phyloP scores from a whole-genome alignment of 108 stramenopile species.

The Aurantiochytrium sp. region DNA sequence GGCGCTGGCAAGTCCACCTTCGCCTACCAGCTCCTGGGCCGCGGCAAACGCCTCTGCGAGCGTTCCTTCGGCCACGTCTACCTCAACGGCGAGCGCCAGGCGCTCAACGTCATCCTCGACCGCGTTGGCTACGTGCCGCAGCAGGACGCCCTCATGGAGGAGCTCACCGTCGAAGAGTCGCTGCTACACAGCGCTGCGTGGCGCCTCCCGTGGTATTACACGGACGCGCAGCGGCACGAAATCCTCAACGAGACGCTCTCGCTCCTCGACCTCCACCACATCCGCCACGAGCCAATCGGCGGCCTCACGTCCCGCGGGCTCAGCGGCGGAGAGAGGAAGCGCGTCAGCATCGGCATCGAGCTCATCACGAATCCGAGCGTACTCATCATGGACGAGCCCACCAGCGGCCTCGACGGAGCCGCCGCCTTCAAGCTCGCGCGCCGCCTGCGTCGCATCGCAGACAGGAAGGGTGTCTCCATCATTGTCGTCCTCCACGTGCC shows the following conservation, averaged over 20 bases:
- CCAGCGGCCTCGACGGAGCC: slow-evolving; percentile 69
- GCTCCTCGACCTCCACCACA: slow-evolving; percentile 4
- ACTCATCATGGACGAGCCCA: slow-evolving; percentile 74
- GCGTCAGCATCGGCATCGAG: slow-evolving; percentile 72
- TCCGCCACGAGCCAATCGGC: neutral
- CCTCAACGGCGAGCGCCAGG: slow-evolving; percentile 51
- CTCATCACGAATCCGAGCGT: slow-evolving; percentile 65
- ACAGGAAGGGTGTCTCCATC: slow-evolving; percentile 57
- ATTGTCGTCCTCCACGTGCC: slow-evolving; percentile 72
- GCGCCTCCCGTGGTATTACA: slow-evolving; percentile 50
- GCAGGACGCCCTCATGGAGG: slow-evolving; percentile 65
- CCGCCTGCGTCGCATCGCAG: slow-evolving; percentile 52
- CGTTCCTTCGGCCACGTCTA: slow-evolving; percentile 33
- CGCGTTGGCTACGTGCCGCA: slow-evolving; percentile 64
- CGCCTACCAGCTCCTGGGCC: neutral
- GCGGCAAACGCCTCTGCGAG: neutral
- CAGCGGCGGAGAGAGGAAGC: slow-evolving; percentile 75
- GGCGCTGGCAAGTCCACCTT: slow-evolving; percentile 29
- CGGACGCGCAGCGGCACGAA: neutral
- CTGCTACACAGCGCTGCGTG: slow-evolving; percentile 66
- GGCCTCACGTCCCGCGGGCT: slow-evolving; percentile 19
- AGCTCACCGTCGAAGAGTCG: slow-evolving; percentile 71
- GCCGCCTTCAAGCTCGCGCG: slow-evolving; percentile 62
- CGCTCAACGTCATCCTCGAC: slow-evolving; percentile 35
- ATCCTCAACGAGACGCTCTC: neutral